Evolutionary conservation across 2,329 filamentous ascomycete genomes (phyloP).

Genomic region (Teratosphaeriaceae sp.): DNA sequence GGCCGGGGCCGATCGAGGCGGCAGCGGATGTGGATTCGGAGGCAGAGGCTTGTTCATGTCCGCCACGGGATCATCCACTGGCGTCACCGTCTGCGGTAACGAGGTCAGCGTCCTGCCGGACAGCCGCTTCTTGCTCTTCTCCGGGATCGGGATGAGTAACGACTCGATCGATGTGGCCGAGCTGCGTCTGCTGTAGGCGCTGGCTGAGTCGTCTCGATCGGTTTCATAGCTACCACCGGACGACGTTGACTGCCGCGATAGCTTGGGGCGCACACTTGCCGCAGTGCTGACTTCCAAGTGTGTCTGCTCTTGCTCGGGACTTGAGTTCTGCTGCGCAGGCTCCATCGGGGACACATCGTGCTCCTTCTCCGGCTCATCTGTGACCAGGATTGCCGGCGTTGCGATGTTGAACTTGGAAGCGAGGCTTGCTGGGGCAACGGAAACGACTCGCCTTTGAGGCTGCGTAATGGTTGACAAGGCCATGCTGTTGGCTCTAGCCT

Average conservation of each 20-base stretch:
- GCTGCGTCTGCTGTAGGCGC: conserved; percentile 31
- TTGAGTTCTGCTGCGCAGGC: conserved; percentile 2
- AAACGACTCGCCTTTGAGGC: conserved; percentile 9
- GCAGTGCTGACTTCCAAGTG: not conserved
- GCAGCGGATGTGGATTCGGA: conserved; percentile 9
- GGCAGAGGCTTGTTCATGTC: conserved; percentile 19
- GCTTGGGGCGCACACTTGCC: not conserved
- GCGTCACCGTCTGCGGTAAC: no score
- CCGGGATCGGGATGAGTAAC: conserved; percentile 8
- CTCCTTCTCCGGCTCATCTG: conserved; percentile 5
- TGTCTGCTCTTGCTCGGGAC: not conserved
- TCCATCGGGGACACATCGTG: conserved; percentile 4
- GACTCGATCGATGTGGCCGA: conserved; percentile 20
- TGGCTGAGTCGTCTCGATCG: conserved; percentile 29
- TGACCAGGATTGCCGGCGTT: conserved; percentile 10
- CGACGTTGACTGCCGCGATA: conserved; percentile 13
- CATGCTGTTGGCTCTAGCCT: conserved; percentile 7
- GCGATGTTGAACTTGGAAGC: conserved; percentile 13
- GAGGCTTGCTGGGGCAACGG: conserved; percentile 12
- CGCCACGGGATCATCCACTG: no score
- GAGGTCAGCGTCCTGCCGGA: conserved; percentile 1
- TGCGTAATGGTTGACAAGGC: conserved; percentile 9
- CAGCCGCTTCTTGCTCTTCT: conserved; percentile 7
- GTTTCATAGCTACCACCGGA: conserved; percentile 30
- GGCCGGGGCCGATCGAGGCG: conserved; percentile 6